Evolutionary conservation across 176 grass and related monocot genomes (phyloP).

Genomic region (Phragmites australis): DNA sequence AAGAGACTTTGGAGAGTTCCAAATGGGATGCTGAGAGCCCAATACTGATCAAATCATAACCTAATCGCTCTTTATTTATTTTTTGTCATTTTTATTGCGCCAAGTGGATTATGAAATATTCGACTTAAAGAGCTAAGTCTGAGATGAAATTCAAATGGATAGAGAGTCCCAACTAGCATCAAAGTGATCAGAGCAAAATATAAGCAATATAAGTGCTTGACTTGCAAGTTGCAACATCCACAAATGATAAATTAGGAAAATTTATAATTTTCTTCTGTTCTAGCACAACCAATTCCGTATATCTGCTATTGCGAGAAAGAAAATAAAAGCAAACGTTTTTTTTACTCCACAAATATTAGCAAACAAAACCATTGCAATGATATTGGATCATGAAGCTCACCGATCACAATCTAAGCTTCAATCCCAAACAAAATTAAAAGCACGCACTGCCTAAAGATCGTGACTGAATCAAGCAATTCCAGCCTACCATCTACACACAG

Average conservation of each 20-base stretch:
- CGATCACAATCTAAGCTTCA: background rate
- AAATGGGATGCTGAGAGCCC: background rate
- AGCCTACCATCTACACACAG: background rate
- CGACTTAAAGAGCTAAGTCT: background rate
- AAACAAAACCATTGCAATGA: background rate
- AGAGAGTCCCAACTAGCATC: conserved; percentile 7
- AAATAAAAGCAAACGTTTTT: background rate
- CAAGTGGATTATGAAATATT: background rate
- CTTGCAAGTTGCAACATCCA: background rate
- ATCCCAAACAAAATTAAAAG: conserved; percentile 7
- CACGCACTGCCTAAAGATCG: background rate
- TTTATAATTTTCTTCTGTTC: background rate
- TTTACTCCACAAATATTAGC: background rate
- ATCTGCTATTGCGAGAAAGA: background rate
- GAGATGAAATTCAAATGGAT: background rate
- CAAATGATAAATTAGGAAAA: background rate
- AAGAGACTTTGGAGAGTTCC: background rate
- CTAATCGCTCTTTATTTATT: background rate
- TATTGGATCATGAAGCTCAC: background rate
- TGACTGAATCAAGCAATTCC: background rate
- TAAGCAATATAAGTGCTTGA: background rate
- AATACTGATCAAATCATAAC: background rate
- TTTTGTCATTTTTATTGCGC: background rate
- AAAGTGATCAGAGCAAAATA: background rate
- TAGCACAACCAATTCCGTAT: background rate